Conservation (phyloP, 1,284 basidiomycete genomes). For the Fomitopsis schrenkii region DNA sequence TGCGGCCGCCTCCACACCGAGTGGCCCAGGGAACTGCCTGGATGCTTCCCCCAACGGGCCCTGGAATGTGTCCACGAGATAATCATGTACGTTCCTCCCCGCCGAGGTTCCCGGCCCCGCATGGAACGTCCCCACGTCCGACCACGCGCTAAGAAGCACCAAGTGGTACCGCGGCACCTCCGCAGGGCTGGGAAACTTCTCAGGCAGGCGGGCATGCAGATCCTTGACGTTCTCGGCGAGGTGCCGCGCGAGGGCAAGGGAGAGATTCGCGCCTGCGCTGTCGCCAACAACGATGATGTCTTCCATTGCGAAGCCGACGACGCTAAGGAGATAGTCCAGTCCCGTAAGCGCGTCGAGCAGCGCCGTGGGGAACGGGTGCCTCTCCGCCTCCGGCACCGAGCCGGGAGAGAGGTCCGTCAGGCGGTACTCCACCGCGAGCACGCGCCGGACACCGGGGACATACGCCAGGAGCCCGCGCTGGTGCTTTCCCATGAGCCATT, state of each 20-base stretch:
- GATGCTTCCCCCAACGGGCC: conserved; percentile 12
- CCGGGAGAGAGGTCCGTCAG: conserved; percentile 18
- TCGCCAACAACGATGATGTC: conserved; percentile 67
- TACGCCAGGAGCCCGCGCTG: conserved; percentile 18
- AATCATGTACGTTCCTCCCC: conserved; percentile 24
- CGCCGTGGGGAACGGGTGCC: conserved; percentile 38
- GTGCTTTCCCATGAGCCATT: conserved; percentile 23
- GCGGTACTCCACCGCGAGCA: conserved; percentile 32
- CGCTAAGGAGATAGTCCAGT: conserved; percentile 36
- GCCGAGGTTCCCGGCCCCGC: conserved; percentile 12
- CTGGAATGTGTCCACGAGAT: conserved; percentile 8
- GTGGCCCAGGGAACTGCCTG: conserved; percentile 14
- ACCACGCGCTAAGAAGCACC: conserved; percentile 37
- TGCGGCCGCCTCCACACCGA: conserved; percentile 25
- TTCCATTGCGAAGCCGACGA: conserved; percentile 31
- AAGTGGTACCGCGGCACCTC: conserved; percentile 11
- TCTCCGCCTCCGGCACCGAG: conserved; percentile 3
- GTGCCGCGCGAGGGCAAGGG: conserved; percentile 53
- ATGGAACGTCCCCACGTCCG: conserved; percentile 29
- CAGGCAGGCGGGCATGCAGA: conserved; percentile 32
- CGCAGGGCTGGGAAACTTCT: conserved; percentile 29
- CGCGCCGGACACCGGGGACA: conserved; percentile 22
- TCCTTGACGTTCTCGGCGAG: conserved; percentile 18
- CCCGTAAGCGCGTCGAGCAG: conserved; percentile 38
- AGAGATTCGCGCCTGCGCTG: conserved; percentile 72